phyloP scores from a whole-genome alignment of 441 rosid species.

The Viola pubescens region DNA sequence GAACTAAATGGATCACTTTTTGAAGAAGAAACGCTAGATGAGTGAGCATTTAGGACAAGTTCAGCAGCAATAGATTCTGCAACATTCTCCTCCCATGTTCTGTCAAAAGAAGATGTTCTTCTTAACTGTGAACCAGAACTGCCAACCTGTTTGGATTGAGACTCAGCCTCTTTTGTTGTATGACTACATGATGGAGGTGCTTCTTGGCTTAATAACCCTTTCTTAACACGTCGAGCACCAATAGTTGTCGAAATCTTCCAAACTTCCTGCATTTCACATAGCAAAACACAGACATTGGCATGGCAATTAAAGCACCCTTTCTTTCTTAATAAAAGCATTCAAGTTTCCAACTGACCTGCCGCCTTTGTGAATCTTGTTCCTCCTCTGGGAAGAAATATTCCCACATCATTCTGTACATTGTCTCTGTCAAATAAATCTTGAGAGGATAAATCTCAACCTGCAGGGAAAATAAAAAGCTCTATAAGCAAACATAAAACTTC shows the following conservation, averaged over 20 bases:
- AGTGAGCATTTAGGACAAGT: conserved; percentile 67
- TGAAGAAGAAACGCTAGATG: conserved; percentile 39
- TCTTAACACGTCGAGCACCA: conserved; percentile 79
- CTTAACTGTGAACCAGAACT: conserved; percentile 56
- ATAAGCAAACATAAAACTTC: conserved; percentile 1
- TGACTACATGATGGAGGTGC: conserved; percentile 47
- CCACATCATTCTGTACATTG: conserved; percentile 97
- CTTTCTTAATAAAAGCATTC: neutral
- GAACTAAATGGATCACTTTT: conserved; percentile 38
- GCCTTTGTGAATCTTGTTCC: conserved; percentile 91
- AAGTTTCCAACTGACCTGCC: conserved; percentile 49
- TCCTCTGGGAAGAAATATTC: conserved; percentile 92
- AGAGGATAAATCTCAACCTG: conserved; percentile 97
- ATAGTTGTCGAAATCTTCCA: conserved; percentile 97
- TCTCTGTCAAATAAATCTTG: conserved; percentile 88
- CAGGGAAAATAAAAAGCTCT: conserved; percentile 10
- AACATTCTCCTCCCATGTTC: conserved; percentile 91
- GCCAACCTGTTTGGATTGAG: conserved; percentile 37
- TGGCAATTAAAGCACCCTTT: neutral
- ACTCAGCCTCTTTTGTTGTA: conserved; percentile 51
- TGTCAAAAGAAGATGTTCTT: conserved; percentile 89
- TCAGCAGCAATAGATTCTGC: conserved; percentile 94
- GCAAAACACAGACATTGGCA: conserved; percentile 17
- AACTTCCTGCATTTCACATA: conserved; percentile 57
- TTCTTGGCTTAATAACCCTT: conserved; percentile 55